Conservation (phyloP, 768 basidiomycete species). For the Tylopilus felleus region DNA sequence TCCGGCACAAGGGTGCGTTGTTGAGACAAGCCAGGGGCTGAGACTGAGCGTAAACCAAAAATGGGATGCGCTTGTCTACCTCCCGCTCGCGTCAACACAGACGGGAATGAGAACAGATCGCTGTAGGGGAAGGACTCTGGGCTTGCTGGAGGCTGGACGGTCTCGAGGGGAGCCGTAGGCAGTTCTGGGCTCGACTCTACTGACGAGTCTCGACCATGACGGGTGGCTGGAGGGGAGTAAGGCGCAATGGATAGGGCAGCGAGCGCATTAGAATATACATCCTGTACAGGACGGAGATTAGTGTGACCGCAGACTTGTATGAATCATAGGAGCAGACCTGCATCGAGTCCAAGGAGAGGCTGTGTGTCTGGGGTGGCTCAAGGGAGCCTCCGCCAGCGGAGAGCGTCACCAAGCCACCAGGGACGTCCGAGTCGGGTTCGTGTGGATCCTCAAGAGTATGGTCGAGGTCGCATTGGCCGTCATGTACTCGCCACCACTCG, state of each 20-base stretch:
- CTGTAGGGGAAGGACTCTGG: conserved; percentile 38
- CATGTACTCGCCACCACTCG: conserved; percentile 82
- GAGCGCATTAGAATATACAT: conserved; percentile 42
- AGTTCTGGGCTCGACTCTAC: conserved; percentile 57
- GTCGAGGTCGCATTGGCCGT: conserved; percentile 52
- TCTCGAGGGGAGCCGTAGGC: conserved; percentile 37
- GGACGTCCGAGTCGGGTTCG: conserved; percentile 8
- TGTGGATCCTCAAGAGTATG: conserved; percentile 23
- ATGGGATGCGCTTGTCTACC: conserved; percentile 25
- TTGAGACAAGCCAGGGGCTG: conserved; percentile 37
- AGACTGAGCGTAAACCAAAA: conserved; percentile 41
- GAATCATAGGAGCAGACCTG: conserved; percentile 20
- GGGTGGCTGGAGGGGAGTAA: conserved; percentile 44
- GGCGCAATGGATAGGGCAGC: conserved; percentile 57
- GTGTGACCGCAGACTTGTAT: background rate
- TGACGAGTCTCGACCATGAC: conserved; percentile 43
- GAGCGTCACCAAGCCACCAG: conserved; percentile 32
- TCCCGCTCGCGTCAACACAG: conserved; percentile 23
- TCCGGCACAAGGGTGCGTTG: conserved; percentile 35
- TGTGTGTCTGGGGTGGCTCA: conserved; percentile 36
- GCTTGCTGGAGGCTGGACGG: conserved; percentile 37
- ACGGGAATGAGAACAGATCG: conserved; percentile 24
- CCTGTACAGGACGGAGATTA: conserved; percentile 27
- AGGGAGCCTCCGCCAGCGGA: conserved; percentile 36
- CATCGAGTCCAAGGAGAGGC: conserved; percentile 20